These are phyloP conservation scores for Sarcodon aspratus DNA, from an alignment of 768 basidiomycete genomes.

Conservation along the genomic window DNA sequence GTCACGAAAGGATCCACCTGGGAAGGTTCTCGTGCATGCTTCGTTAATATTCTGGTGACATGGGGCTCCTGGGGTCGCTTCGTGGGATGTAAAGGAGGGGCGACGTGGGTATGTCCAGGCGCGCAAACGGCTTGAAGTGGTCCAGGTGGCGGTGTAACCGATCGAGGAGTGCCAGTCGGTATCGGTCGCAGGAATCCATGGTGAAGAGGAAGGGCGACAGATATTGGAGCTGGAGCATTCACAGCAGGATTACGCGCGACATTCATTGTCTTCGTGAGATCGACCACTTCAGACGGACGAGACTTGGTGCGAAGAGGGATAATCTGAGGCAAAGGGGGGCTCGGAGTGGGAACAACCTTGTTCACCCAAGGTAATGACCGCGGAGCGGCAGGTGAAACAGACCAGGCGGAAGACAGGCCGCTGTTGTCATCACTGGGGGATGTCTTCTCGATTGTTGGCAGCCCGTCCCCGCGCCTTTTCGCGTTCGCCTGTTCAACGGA, in stretches of 20 bases:
- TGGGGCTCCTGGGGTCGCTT: conserved; percentile 5
- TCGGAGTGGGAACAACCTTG: conserved; percentile 5
- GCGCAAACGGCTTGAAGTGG: conserved; percentile 15
- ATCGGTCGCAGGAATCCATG: conserved; percentile 22
- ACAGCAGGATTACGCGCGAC: conserved; percentile 4
- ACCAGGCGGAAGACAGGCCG: conserved; percentile 18
- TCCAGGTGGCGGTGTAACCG: conserved; percentile 9
- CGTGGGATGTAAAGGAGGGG: conserved; percentile 6
- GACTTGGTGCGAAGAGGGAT: conserved; percentile 2
- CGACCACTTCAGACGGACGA: conserved; percentile 7
- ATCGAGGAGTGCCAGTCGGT: conserved; percentile 9
- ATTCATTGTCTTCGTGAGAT: conserved; percentile 2
- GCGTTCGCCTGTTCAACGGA: conserved; percentile 28
- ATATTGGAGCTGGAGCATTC: conserved; percentile 10
- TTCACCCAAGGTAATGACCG: conserved; percentile 14
- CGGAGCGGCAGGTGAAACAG: conserved; percentile 19
- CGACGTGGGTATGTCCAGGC: conserved; percentile 10
- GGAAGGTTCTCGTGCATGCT: conserved; percentile 30
- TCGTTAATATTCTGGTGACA: conserved; percentile 13
- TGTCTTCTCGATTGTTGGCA: conserved; percentile 19
- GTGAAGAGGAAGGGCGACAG: conserved; percentile 29
- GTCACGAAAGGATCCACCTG: conserved; percentile 54
- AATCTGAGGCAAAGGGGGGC: conserved; percentile 6
- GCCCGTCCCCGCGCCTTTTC: conserved; percentile 9
- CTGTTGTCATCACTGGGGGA: conserved; percentile 10